phyloP scores from a whole-genome alignment of 306 rosid species.

The Castanospermum australe region DNA sequence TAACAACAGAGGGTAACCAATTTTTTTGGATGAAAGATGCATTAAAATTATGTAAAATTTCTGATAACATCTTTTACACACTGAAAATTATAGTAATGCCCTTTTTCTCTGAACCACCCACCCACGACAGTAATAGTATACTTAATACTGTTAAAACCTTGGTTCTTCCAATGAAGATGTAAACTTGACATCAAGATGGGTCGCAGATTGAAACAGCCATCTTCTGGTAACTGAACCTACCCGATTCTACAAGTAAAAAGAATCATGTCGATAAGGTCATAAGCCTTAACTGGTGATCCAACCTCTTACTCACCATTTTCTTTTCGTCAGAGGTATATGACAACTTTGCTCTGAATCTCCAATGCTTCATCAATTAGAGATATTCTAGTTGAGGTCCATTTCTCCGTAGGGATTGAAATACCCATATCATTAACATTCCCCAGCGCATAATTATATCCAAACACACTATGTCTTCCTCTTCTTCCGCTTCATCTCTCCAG shows the following conservation, averaged over 20 bases:
- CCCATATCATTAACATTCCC: constrained; percentile 20
- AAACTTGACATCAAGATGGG: constrained; percentile 3
- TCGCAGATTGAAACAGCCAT: neutral
- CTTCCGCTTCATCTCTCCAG: constrained; percentile 51
- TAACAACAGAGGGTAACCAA: neutral
- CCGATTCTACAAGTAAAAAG: neutral
- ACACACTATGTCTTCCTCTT: constrained; percentile 46
- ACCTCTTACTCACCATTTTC: neutral
- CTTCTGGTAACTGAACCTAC: neutral
- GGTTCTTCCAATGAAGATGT: constrained; percentile 19
- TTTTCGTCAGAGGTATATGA: neutral
- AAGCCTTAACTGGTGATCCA: constrained; percentile 8
- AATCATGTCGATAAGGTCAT: neutral
- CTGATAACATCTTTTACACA: constrained; percentile 13
- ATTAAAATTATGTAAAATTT: neutral
- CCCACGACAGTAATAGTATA: constrained; percentile 1
- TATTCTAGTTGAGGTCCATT: constrained; percentile 10
- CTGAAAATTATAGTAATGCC: neutral
- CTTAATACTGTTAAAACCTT: neutral
- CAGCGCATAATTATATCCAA: constrained; percentile 9
- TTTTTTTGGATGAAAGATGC: neutral
- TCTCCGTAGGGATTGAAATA: neutral
- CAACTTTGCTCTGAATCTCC: constrained; percentile 16
- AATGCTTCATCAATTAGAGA: neutral
- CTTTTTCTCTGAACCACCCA: neutral